These are phyloP conservation scores for Botryotinia narcissicola DNA, from an alignment of 2,329 filamentous ascomycete genomes.

Conservation along the genomic window DNA sequence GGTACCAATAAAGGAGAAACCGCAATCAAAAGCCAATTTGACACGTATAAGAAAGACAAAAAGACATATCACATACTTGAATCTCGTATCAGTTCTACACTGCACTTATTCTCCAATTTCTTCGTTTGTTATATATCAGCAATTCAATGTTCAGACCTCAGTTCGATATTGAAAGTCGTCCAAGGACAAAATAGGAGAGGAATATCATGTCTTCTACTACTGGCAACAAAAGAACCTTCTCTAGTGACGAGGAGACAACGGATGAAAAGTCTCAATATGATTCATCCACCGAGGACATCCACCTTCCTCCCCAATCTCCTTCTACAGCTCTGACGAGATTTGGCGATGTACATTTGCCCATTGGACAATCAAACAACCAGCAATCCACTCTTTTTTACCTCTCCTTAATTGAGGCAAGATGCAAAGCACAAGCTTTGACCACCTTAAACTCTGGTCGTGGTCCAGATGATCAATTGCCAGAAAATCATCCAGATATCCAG, in stretches of 20 bases:
- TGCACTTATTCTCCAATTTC: background rate
- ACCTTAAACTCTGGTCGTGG: constrained; percentile 30
- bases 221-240: background rate
- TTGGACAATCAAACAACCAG: constrained; percentile 26
- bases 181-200: constrained; percentile 4
- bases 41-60: background rate
- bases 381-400: constrained; percentile 34
- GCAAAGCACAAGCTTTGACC: constrained; percentile 33
- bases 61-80: background rate
- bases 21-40: background rate
- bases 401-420: constrained; percentile 37
- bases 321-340: constrained; percentile 19
- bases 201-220: constrained; percentile 1
- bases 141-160: constrained; percentile 14
- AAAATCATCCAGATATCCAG: constrained; percentile 33
- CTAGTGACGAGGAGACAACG: background rate
- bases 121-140: background rate
- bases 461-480: constrained; percentile 27
- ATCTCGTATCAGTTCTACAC: background rate
- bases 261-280: constrained; percentile 11
- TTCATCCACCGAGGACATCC: constrained; percentile 18
- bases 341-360: constrained; percentile 23
- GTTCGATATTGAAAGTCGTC: constrained; percentile 12
- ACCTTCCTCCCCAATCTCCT: background rate
- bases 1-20: background rate